These are phyloP conservation scores for Ploettnerulaceae sp. DNA, from an alignment of 2,329 filamentous ascomycete species.

Conservation along the genomic window DNA sequence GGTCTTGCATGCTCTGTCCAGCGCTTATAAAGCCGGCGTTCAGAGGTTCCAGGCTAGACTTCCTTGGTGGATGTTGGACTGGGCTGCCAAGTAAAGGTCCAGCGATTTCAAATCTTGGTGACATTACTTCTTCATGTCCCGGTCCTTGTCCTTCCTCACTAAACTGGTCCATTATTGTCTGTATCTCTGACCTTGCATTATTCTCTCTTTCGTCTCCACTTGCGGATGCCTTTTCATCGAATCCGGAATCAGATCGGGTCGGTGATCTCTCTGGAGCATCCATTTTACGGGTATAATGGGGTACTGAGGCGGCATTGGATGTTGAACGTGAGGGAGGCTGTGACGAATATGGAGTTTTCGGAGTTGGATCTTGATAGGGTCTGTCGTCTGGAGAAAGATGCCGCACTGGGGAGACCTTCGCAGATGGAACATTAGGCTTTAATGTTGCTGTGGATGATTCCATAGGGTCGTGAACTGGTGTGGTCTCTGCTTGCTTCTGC, in stretches of 20 bases:
- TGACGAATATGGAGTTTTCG: conserved; percentile 40
- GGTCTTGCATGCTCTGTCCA: conserved; percentile 29
- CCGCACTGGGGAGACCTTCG: conserved; percentile 7
- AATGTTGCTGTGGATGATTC: conserved; percentile 35
- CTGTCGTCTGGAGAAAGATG: conserved; percentile 21
- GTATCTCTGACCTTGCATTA: conserved; percentile 78
- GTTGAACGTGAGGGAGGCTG: conserved; percentile 37
- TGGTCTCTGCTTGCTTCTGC: not conserved
- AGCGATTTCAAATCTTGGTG: conserved; percentile 76
- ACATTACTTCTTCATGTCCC: conserved; percentile 83
- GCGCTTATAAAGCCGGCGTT: conserved; percentile 29
- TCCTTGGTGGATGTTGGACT: conserved; percentile 70
- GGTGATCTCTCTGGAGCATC: conserved; percentile 43
- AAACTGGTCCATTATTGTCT: conserved; percentile 97
- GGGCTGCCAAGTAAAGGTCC: conserved; percentile 67
- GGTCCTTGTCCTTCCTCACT: conserved; percentile 68
- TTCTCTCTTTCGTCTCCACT: conserved; percentile 63
- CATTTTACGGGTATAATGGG: conserved; percentile 34
- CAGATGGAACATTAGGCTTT: conserved; percentile 24
- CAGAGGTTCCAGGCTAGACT: conserved; percentile 77
- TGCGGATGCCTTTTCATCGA: conserved; percentile 52
- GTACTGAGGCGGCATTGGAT: conserved; percentile 34
- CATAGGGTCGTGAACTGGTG: conserved; percentile 21
- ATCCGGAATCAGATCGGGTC: conserved; percentile 49
- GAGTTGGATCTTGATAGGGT: conserved; percentile 46